Evolutionary conservation across 1,139 yeast genomes (phyloP), one percentile per base, ranked within the genome.

Genomic region (Blastobotrys arbuscula): DNA sequence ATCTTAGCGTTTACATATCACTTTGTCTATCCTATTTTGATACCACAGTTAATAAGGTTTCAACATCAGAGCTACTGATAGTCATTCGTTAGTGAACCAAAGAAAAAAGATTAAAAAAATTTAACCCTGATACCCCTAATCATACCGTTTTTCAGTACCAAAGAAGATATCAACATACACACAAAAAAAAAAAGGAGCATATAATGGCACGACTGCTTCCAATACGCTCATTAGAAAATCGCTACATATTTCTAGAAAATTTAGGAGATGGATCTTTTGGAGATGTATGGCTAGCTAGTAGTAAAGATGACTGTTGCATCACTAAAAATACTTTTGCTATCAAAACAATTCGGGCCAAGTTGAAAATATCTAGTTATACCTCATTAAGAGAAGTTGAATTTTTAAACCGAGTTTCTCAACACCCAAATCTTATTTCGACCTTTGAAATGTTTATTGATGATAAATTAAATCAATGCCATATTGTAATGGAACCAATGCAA

Each of bases 401-500:
- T 62, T 84, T 88, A 38, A 67, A 79, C 35, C 67, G 82, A 0
- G 78, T 89, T 15, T 83, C 90, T 1, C 74, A 87, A 0, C 95
- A 87, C 66, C 77, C 78, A 16, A 77, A 82, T 55, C 69, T 92
- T 49, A 82, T 90, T 15, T 84, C 80, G 55, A 75, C 89, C 2
- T 79, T 77, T 65, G 96, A 90, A 59, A 74, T 89, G 61, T 86
- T 90, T 60, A 74, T 85, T 49, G 96, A 89, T 65, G 72, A 76
- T 42, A 54, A 60, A 10, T 68, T 74, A 41, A 75, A 71, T 55
- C 79, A 78, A 56, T 73, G 88, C 50, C 89, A 86, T 61, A 85
- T 90, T 39, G 84, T 85, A 6, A 88, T 90, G 95, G 97, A 92
- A 65, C 76, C 83, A 23, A 78, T 90, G 87, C 86, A 83, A 56